Evolutionary conservation across 73 alveolate genomes (phyloP).

Genomic region (Uronychia setigera): DNA sequence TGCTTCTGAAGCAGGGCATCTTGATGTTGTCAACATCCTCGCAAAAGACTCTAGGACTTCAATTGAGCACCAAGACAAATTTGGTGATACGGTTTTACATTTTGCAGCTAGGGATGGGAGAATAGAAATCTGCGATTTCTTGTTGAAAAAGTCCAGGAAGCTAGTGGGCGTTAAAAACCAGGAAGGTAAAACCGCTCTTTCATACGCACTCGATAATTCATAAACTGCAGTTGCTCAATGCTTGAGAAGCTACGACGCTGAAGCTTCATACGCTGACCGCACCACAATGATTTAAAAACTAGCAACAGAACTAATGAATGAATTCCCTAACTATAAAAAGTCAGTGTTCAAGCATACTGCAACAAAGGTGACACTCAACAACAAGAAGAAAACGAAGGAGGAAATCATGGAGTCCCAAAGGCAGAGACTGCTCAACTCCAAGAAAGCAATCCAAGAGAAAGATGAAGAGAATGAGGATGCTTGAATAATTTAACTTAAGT

Average conservation of each 20-base stretch:
- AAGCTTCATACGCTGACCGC: conserved; percentile 61
- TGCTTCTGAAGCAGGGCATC: conserved; percentile 75
- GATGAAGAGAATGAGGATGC: too few species aligned
- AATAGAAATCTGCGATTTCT: conserved; percentile 53
- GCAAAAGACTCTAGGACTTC: conserved; percentile 33
- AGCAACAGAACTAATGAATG: conserved; percentile 48
- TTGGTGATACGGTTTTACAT: conserved; percentile 78
- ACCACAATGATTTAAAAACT: conserved; percentile 35
- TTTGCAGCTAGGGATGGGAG: conserved; percentile 78
- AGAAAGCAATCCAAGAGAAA: too few species aligned
- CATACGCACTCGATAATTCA: conserved; percentile 71
- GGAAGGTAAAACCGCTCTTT: conserved; percentile 68
- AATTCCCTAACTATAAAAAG: conserved; percentile 65
- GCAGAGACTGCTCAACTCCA: too few species aligned
- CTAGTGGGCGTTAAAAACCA: conserved; percentile 58
- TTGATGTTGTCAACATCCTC: conserved; percentile 58
- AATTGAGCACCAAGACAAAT: conserved; percentile 65
- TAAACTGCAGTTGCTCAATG: conserved; percentile 50
- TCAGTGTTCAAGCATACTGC: conserved; percentile 46
- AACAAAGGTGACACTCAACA: conserved; percentile 41
- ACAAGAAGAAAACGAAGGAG: too few species aligned
- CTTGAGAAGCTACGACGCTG: conserved; percentile 37
- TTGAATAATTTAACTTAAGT: too few species aligned
- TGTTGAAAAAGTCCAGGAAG: conserved; percentile 48
- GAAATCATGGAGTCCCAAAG: too few species aligned